phyloP scores from a whole-genome alignment of 352 stramenopile species.

The Phytophthora tubulina region DNA sequence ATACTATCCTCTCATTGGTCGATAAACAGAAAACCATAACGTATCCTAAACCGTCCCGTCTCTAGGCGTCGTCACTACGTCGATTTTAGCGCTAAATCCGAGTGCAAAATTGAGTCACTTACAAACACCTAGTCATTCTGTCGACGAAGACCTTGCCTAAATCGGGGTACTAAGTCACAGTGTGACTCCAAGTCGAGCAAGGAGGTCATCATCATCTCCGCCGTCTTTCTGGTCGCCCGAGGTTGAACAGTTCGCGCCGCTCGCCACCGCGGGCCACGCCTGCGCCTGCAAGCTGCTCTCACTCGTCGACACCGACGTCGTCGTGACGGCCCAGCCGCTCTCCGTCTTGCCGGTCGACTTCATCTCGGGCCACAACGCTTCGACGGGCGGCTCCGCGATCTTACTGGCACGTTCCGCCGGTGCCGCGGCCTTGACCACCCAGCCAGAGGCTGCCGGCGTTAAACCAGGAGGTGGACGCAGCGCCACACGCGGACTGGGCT shows the following conservation, averaged over 20 bases:
- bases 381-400: constrained; percentile 45
- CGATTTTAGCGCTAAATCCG: constrained; percentile 1
- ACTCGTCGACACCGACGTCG: constrained; percentile 4
- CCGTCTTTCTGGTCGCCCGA: constrained; percentile 10
- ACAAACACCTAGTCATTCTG: constrained; percentile 20
- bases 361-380: constrained; percentile 44
- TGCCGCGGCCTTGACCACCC: constrained; percentile 41
- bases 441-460: constrained; percentile 39
- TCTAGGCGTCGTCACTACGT: constrained; percentile 23
- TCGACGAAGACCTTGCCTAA: constrained; percentile 4
- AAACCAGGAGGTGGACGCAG: constrained; percentile 33
- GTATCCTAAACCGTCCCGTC: constrained; percentile 18
- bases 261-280: constrained; percentile 15
- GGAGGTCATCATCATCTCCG: constrained; percentile 38
- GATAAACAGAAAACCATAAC: not conserved
- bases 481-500: constrained; percentile 14
- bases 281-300: constrained; percentile 23
- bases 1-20: constrained; percentile 12
- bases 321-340: constrained; percentile 31
- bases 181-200: constrained; percentile 40
- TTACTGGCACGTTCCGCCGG: constrained; percentile 31
- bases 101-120: not conserved
- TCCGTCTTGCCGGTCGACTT: constrained; percentile 25
- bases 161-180: constrained; percentile 23
- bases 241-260: constrained; percentile 6